Base-by-base conservation (phyloP, 306 rosid species). In the Quercus wislizeni region DNA sequence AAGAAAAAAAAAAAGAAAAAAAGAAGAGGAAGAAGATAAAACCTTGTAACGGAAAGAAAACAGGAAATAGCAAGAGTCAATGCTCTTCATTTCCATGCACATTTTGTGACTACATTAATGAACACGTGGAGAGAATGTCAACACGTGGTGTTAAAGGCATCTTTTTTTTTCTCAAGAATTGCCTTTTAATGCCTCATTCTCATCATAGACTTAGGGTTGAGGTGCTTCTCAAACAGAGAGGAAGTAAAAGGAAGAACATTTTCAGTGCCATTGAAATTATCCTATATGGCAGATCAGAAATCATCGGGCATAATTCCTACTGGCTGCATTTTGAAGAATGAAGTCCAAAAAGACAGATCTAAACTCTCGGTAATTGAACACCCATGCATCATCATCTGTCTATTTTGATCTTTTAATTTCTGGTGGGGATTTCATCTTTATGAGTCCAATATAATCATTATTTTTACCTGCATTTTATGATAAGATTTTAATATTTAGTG, bases 251-350 rank as follows among this genome's bases (percentile, higher is more conserved):
- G 27, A 21, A 56, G 5, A 54, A 63, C 31, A 68, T 81, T 33
- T 67, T 4, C 23, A 33, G 51, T 6, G 30, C 52, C 14, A 1
- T 67, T 19, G 46, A 30, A 67, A 67, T 19, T 46, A 67, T 67
- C 35, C 25, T 56, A n/a, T n/a, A 81, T 81, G 77, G 80, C 28
- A 5, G 72, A 81, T 69, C 43, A 31, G 49, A 67, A 35, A 19
- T 28, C 17, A 0, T 25, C 33, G 0, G 10, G 10, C 2, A 55
- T 55, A 49, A 70, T 81, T 52, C 84, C 84, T 23, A 31, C 18
- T 2, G 67, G 80, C 38, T 81, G 84, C 77, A 49, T 49, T 59
- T 61, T 59, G 19, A 76, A 51, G 73, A 58, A 12, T 12, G 77
- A 75, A 46, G 31, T 20, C 23, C 62, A 25, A 9, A 58, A 43